Base-by-base conservation (phyloP, 495 filamentous ascomycete species). In the Hyphodiscus hymeniophilus region DNA sequence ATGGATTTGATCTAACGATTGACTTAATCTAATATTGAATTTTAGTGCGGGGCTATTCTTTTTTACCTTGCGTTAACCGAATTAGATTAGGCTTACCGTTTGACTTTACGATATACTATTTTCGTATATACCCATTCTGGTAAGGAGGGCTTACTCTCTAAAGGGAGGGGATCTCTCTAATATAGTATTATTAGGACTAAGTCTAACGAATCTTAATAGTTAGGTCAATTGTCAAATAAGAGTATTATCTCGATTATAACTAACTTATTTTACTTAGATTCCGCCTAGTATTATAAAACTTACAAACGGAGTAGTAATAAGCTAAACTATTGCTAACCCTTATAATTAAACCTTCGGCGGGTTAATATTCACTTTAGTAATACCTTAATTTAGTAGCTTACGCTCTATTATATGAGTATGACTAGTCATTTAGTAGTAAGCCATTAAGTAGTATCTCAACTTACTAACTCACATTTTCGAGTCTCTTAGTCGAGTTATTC, bases 191-290 rank as follows among this genome's bases (percentile, higher is more conserved):
- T 22, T 22, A 48, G 30, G 42, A 34, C 45, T 22, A 48, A 48
- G 45, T 48, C 34, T 20, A 48, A 39, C 26, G 45, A 48, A 48
- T 48, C 45, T 48, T 20, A 22, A 42, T 15, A 50, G 31, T 50
- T 50, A 50, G 39, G 39, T 50, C 47, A 42, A 39, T 50, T 39
- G 39, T 50, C 47, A 50, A 50, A 44, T 39, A 50, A 50, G 47
- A 50, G 39, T 20, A 30, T 44, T 50, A 50, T 50, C 47, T 50
- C 47, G 38, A 50, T 50, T 50, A 30, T 50, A 43, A 39, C 39
- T 50, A 50, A 50, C 43, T 30, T 44, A 30, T 50, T 50, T 43
- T 39, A 28, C 38, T 28, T 23, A 42, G 47, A 50, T 50, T 44
- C 28, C 33, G 47, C 47, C 39, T 50, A 50, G 39, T 20, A 43